Evolutionary conservation across 176 grass and related monocot genomes (phyloP), one percentile per base, ranked within the genome.

Genomic region (Neostapfia colusana): DNA sequence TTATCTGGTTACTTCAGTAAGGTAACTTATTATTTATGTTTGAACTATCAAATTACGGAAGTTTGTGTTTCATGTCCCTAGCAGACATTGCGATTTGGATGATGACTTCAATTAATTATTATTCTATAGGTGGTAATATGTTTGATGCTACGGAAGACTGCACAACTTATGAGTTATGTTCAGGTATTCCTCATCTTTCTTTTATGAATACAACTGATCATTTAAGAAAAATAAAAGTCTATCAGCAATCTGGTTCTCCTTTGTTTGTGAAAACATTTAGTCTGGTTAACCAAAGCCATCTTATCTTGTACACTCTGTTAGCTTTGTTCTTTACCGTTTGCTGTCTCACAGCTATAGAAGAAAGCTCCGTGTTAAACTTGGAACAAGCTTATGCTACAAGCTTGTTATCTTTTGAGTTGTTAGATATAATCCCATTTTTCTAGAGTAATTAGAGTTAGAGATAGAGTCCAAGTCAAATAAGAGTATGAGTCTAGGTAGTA

Each of bases 1-100:
- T 86, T 92, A 57, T 91, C 92, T 81, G 96, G 96, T 81, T 99
- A 99, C 76, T 99, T 99, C 71, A 99, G 92, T 79, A 99, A 99
- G 89, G 96, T 99, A 77, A 95, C 67, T 84, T 64, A 63, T 39
- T 67, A 24, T 75, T 59, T 50, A 11, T 75, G 34, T 78, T 49
- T 59, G 34, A 50, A 34, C 50, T 17, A 83, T 81, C 58, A 25
- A 31, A 31, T 34, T 46, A 18, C 63, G 63, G 37, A 75, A 65
- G 74, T 40, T 50, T 0, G 3, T 67, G 36, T 75, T 61, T 56
- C 8, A 56, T 75, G 15, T 60, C 40, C 20, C 15, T 31, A 63
- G 10, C 3, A 40, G 45, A 63, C 43, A 38, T 78, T 24, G 8
- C 46, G 15, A 44, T 63, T 37, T 70, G 25, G 48, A 48, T 11